Conservation (phyloP, 2,329 filamentous ascomycete species). For the Byssochlamys sp. region DNA sequence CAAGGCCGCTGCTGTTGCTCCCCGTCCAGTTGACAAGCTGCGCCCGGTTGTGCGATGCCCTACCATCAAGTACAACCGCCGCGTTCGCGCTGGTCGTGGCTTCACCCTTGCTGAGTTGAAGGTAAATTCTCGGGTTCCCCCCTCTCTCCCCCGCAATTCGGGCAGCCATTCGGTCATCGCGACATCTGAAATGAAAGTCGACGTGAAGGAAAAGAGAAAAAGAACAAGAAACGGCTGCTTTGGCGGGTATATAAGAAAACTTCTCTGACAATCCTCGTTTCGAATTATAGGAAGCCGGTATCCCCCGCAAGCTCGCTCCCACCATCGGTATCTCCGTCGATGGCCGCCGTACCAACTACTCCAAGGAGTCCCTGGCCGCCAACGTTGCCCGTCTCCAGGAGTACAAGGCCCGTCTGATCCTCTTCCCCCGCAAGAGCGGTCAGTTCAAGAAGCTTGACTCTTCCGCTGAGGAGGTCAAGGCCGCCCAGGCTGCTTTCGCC, state of each 20-base stretch:
- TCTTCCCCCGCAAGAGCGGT: slow-evolving; percentile 92
- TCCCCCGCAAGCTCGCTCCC: slow-evolving; percentile 83
- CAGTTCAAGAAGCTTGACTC: slow-evolving; percentile 89
- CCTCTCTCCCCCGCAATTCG: not conserved
- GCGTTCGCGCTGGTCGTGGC: slow-evolving; percentile 88
- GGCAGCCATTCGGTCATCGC: not conserved
- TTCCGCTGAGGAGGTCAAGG: slow-evolving; percentile 69
- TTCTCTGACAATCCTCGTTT: slow-evolving; percentile 7
- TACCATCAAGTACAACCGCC: slow-evolving; percentile 98
- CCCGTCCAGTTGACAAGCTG: slow-evolving; percentile 93
- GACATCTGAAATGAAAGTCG: not conserved
- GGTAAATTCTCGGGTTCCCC: slow-evolving; percentile 49
- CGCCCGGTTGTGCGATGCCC: slow-evolving; percentile 95
- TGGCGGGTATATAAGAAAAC: not conserved
- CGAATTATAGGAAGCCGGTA: slow-evolving; percentile 68
- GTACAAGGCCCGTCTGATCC: slow-evolving; percentile 90
- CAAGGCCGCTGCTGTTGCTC: slow-evolving; percentile 91
- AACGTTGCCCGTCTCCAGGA: slow-evolving; percentile 97
- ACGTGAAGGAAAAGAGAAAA: not conserved
- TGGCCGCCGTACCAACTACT: slow-evolving; percentile 91
- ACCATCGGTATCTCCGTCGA: slow-evolving; percentile 98
- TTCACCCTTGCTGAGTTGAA: slow-evolving; percentile 97
- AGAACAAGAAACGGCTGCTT: not conserved
- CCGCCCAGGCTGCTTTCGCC: slow-evolving; percentile 49
- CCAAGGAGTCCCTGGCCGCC: slow-evolving; percentile 82